These are phyloP conservation scores for Viridothelium virens DNA, from an alignment of 495 filamentous ascomycete genomes.

Conservation along the genomic window DNA sequence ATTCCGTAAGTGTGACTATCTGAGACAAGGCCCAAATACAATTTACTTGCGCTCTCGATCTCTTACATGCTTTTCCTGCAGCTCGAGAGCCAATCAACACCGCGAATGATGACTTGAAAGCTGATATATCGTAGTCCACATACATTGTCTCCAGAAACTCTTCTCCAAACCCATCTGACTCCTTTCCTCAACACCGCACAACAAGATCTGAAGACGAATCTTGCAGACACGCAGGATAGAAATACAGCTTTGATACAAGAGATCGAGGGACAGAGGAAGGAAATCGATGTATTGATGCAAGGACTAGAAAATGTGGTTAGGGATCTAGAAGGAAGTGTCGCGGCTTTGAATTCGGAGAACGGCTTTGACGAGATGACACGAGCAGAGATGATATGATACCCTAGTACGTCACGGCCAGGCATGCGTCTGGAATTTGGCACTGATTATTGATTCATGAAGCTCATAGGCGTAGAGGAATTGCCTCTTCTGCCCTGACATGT, in stretches of 20 bases:
- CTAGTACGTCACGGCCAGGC: neutral
- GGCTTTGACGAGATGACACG: neutral
- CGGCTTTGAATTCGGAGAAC: slow-evolving; percentile 27
- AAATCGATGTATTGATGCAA: slow-evolving; percentile 61
- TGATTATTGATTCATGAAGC: neutral
- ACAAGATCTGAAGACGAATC: slow-evolving; percentile 49
- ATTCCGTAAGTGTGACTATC: slow-evolving; percentile 40
- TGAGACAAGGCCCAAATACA: too few species aligned
- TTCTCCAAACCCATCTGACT: slow-evolving; percentile 63
- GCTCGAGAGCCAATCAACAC: neutral
- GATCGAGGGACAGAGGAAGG: slow-evolving; percentile 58
- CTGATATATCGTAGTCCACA: slow-evolving; percentile 52
- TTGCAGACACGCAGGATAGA: slow-evolving; percentile 54
- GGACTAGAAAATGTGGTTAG: slow-evolving; percentile 58
- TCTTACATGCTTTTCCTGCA: neutral
- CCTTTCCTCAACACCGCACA: slow-evolving; percentile 58
- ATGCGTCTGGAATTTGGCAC: neutral
- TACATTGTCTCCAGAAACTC: slow-evolving; percentile 56
- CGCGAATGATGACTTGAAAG: neutral
- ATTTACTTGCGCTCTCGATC: neutral
- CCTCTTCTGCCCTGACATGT: too few species aligned
- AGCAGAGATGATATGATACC: slow-evolving; percentile 5
- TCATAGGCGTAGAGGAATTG: neutral
- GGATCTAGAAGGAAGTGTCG: slow-evolving; percentile 55
- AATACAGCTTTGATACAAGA: slow-evolving; percentile 57